Evolutionary conservation across 2,329 filamentous ascomycete species (phyloP), one percentile per base, ranked within the genome.

Genomic region (Phyllosticta citrichinensis): DNA sequence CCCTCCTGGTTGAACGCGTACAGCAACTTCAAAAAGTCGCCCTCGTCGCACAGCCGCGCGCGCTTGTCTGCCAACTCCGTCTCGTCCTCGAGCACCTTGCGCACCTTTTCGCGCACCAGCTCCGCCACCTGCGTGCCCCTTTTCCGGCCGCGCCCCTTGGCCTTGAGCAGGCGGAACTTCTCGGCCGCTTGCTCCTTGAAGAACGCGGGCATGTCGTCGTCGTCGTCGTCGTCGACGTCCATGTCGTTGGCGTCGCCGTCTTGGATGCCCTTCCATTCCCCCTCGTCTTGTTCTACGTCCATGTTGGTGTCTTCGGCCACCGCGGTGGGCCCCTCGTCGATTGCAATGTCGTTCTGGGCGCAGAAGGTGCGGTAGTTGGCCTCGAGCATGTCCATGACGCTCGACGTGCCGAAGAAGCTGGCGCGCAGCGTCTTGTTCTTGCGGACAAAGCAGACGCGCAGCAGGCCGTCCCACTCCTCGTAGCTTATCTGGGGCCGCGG

Each of bases 381-480:
- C 75, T 95, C 91, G 20, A 96, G 78, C 80, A 97, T 86, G 61
- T 84, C 82, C 70, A 96, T 81, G 1, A 96, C 87, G 67, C 89
- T 89, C 62, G 85, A 87, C 14, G 88, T 91, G 17, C 88, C 88
- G 57, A 95, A 78, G 77, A 91, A 96, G 63, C 85, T 87, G 5
- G 90, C 87, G 50, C 91, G 81, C 59, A 97, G 78, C 0, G 91
- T 96, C 74, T 92, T 91, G 76, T 97, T 97, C 73, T 96, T 94
- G 66, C 94, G 81, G 58, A 88, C 86, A 67, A 96, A 96, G 63
- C 86, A 85, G 51, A 96, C 85, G 57, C 90, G 80, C 64, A 97
- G 75, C 71, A 97, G 80, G 10, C 93, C 92, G 70, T 97, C 93
- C 87, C 92, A 97, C 74, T 97, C 94, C 58, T 95, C 91, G 75